phyloP scores from a whole-genome alignment of 2,329 filamentous ascomycete species.

The Aaosphaeria pasadenensis region DNA sequence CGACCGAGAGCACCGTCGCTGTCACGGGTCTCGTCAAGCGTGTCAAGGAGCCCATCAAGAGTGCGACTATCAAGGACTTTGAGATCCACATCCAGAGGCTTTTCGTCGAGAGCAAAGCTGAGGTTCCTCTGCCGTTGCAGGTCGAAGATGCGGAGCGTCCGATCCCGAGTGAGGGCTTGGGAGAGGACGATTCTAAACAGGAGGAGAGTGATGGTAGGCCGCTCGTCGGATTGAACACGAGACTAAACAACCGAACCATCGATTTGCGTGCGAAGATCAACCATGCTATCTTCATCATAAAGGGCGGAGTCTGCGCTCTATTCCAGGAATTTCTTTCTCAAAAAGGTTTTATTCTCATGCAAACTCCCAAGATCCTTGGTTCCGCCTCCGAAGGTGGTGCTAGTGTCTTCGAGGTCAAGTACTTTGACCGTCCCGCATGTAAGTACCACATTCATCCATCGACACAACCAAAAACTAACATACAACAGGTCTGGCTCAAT shows the following conservation, averaged over 20 bases:
- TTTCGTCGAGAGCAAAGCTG: slow-evolving; percentile 69
- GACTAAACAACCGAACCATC: slow-evolving; percentile 88
- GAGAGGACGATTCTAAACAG: slow-evolving; percentile 48
- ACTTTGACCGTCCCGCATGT: slow-evolving; percentile 81
- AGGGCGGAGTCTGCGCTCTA: slow-evolving; percentile 63
- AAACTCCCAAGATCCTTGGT: slow-evolving; percentile 85
- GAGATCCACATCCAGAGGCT: slow-evolving; percentile 89
- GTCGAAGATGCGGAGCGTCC: slow-evolving; percentile 52
- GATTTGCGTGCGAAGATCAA: slow-evolving; percentile 90
- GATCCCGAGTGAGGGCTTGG: slow-evolving; percentile 46
- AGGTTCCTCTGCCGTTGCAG: slow-evolving; percentile 59
- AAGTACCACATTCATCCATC: not conserved
- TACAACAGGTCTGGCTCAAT: slow-evolving; percentile 60
- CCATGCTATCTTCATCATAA: slow-evolving; percentile 78
- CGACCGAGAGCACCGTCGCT: slow-evolving; percentile 76
- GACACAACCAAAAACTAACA: no score
- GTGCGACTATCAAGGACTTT: slow-evolving; percentile 71
- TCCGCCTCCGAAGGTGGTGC: slow-evolving; percentile 89
- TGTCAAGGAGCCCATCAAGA: slow-evolving; percentile 84
- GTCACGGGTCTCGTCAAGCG: slow-evolving; percentile 80
- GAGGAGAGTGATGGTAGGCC: slow-evolving; percentile 58
- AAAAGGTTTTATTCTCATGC: slow-evolving; percentile 76
- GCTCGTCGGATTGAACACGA: slow-evolving; percentile 76
- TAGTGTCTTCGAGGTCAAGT: slow-evolving; percentile 86
- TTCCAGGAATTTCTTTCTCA: slow-evolving; percentile 77